These are phyloP conservation scores for Fonsecaea multimorphosa DNA, from an alignment of 2,329 filamentous ascomycete genomes.

Conservation along the genomic window DNA sequence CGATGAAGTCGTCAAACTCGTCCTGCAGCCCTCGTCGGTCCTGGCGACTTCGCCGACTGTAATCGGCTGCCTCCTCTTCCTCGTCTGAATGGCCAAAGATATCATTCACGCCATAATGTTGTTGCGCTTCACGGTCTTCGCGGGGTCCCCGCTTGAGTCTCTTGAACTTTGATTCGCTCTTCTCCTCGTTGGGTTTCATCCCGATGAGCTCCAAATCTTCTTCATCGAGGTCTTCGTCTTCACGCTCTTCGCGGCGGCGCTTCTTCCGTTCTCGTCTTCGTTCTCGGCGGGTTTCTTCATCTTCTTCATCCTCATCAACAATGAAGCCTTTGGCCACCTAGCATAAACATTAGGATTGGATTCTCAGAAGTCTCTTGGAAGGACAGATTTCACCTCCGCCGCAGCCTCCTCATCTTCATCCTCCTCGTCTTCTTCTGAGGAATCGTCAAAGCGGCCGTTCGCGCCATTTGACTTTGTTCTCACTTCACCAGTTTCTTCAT, in stretches of 20 bases:
- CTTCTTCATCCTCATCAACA: conserved; percentile 86
- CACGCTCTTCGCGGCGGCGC: conserved; percentile 75
- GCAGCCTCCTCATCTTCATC: conserved; percentile 90
- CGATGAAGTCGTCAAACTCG: conserved; percentile 95
- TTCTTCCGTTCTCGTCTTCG: conserved; percentile 72
- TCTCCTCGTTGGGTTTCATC: conserved; percentile 65
- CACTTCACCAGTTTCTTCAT: conserved; percentile 73
- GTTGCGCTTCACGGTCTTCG: conserved; percentile 69
- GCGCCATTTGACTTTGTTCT: conserved; percentile 50
- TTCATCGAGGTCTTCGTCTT: conserved; percentile 85
- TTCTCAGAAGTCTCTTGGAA: not conserved
- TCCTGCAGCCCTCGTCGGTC: conserved; percentile 69
- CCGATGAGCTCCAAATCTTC: conserved; percentile 96
- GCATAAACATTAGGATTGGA: conserved; percentile 21
- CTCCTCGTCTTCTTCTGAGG: conserved; percentile 89
- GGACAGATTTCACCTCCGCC: conserved; percentile 65
- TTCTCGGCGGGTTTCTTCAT: conserved; percentile 73
- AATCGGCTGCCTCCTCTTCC: conserved; percentile 63
- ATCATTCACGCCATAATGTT: conserved; percentile 77
- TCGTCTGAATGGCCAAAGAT: conserved; percentile 98
- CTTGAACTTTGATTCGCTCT: conserved; percentile 82
- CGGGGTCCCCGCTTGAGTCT: conserved; percentile 90
- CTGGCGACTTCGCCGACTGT: conserved; percentile 45
- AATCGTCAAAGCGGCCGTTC: conserved; percentile 71
- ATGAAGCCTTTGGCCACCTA: conserved; percentile 95